Evolutionary conservation across 1,284 basidiomycete genomes (phyloP).

Genomic region (Hortiboletus rubellus): DNA sequence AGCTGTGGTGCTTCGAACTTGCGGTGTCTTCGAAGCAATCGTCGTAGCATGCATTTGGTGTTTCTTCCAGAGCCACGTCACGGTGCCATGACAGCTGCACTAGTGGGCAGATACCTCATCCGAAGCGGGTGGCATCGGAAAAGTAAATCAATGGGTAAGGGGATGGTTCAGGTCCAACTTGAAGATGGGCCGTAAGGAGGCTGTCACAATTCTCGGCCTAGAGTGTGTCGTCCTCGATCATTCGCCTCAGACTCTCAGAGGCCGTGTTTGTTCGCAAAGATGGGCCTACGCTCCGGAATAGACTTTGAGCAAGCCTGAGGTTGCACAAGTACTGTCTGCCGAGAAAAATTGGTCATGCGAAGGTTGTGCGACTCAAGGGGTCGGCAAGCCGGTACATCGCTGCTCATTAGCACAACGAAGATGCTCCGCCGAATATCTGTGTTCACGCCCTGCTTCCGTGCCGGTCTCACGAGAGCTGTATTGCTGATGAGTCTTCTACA

Average conservation of each 20-base stretch:
- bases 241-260: constrained; percentile 1
- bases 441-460: constrained; percentile 97
- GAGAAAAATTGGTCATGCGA: too few species aligned
- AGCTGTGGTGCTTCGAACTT: too few species aligned
- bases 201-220: constrained; percentile 88
- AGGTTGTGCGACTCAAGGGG: too few species aligned
- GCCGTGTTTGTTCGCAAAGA: constrained; percentile 52
- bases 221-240: constrained; percentile 58
- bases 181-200: constrained; percentile 81
- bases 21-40: too few species aligned
- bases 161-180: constrained; percentile 74
- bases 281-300: constrained; percentile 63
- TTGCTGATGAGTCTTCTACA: constrained; percentile 37
- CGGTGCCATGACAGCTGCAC: constrained; percentile 76
- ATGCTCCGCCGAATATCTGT: constrained; percentile 91
- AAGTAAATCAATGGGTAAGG: constrained; percentile 82
- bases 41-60: too few species aligned
- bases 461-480: constrained; percentile 71
- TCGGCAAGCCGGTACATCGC: constrained; percentile 56
- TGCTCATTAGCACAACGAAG: constrained; percentile 93
- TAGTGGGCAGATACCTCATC: constrained; percentile 72
- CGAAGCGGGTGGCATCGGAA: constrained; percentile 57
- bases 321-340: too few species aligned
- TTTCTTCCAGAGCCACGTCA: constrained; percentile 36
- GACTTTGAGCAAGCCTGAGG: constrained; percentile 37